These are phyloP conservation scores for Umbilicus rupestris DNA, from an alignment of 164 flowering plant species.

Conservation along the genomic window DNA sequence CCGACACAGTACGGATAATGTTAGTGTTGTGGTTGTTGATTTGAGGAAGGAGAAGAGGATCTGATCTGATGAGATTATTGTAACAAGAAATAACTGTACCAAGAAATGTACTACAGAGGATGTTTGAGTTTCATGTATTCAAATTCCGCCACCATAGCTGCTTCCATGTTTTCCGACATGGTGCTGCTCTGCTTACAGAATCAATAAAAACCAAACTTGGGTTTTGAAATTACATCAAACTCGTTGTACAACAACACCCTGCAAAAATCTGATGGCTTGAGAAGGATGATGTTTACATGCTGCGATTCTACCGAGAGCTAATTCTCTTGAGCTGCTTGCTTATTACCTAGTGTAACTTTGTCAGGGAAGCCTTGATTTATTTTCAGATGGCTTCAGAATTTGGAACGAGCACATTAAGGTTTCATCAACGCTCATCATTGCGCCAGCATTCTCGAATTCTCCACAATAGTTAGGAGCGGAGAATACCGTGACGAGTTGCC, in stretches of 20 bases:
- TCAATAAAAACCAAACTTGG: not conserved
- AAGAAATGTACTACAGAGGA: no score
- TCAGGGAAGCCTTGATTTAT: constrained; percentile 36
- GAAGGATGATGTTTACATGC: not conserved
- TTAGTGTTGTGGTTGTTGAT: constrained; percentile 74
- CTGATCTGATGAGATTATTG: no score
- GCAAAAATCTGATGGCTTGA: not conserved
- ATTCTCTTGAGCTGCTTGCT: not conserved
- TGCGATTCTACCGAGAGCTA: not conserved
- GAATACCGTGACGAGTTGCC: constrained; percentile 76
- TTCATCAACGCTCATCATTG: constrained; percentile 91
- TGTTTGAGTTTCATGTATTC: no score
- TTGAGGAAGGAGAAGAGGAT: constrained; percentile 25
- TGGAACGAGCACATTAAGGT: constrained; percentile 84
- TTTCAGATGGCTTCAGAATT: constrained; percentile 68
- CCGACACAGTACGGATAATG: constrained; percentile 60
- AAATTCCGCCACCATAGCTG: no score
- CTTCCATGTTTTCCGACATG: no score
- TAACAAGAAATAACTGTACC: no score
- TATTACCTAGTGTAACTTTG: no score
- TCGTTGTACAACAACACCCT: not conserved
- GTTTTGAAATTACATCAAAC: not conserved
- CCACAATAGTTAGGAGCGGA: constrained; percentile 90
- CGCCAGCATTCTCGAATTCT: constrained; percentile 88
- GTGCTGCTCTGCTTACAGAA: not conserved